Conservation (phyloP, 2,329 filamentous ascomycete species). For the Huntiella abstrusa region DNA sequence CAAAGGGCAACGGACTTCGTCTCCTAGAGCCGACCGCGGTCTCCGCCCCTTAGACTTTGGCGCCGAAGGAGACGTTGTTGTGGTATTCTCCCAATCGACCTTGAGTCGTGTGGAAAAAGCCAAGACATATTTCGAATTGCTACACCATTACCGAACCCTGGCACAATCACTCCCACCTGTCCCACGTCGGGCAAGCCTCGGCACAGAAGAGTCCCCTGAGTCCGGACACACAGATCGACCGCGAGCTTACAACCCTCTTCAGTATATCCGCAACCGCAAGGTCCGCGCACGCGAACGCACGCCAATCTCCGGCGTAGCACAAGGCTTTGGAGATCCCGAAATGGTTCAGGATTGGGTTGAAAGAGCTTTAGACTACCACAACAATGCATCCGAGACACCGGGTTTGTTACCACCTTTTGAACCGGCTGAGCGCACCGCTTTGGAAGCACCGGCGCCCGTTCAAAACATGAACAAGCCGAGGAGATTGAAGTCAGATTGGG, state of each 20-base stretch:
- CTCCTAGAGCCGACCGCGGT: constrained; percentile 32
- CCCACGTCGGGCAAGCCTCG: constrained; percentile 18
- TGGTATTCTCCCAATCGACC: constrained; percentile 56
- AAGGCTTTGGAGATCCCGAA: constrained; percentile 58
- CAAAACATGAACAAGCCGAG: constrained; percentile 37
- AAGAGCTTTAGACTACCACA: constrained; percentile 18
- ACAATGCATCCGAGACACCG: not conserved
- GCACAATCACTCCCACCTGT: constrained; percentile 64
- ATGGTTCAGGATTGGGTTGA: constrained; percentile 63
- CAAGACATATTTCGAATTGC: constrained; percentile 67
- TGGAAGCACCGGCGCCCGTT: constrained; percentile 25
- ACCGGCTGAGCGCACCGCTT: constrained; percentile 24
- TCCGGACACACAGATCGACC: constrained; percentile 19
- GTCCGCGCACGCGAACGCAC: constrained; percentile 62
- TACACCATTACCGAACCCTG: constrained; percentile 64
- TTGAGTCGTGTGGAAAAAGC: constrained; percentile 68
- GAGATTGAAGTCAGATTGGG: constrained; percentile 69
- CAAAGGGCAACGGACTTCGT: constrained; percentile 49
- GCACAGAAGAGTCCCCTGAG: constrained; percentile 8
- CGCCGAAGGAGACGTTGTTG: constrained; percentile 18
- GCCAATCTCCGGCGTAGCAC: constrained; percentile 51
- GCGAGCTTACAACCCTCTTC: constrained; percentile 74
- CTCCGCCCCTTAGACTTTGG: constrained; percentile 15
- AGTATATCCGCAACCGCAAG: constrained; percentile 81
- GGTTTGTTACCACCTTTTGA: constrained; percentile 26